Evolutionary conservation across 148 eudicot species (phyloP), one percentile per base, ranked within the genome.

Genomic region (Silene uniflora): DNA sequence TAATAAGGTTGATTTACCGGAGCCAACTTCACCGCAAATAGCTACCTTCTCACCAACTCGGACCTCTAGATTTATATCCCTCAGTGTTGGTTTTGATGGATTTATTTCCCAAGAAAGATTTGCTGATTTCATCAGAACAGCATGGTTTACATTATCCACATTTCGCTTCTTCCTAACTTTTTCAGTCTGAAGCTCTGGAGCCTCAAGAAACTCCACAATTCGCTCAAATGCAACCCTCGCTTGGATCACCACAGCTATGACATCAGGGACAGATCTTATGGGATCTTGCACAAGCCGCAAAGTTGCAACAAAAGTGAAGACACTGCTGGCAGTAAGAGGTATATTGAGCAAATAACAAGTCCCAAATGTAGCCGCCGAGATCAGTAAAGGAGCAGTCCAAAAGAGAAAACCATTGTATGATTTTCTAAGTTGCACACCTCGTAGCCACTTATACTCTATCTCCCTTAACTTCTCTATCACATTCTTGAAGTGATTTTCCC

Each of bases 1-100:
- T 23, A 94, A 80, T 80, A 93, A 86, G 24, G 97, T 90, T 4
- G 98, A 90, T 80, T 93, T 93, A 19, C 98, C 98, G 1, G 98
- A 91, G 10, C 98, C 98, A 52, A 94, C 98, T 78, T 94, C 97
- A 29, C 98, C 98, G 76, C 97, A 94, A 19, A 91, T 82, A 49
- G 97, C 98, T 24, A 91, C 75, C 79, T 88, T 94, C 66, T 89
- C 87, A 76, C 97, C 91, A 18, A 75, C 74, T 75, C 66, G 76
- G 74, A 89, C 89, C 76, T 80, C 89, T 73, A 94, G 75, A 79
- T 87, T 86, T 22, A 94, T 82, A 75, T 89, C 83, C 74, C 76
- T 80, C 39, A 94, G 81, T 4, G 92, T 85, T 1, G 90, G 87
- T 74, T 83, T 90, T 55, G 77, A 67, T 7, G 79, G 42, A 79